Conservation (phyloP, 139 green algal species). For the Monoraphidium neglectum region DNA sequence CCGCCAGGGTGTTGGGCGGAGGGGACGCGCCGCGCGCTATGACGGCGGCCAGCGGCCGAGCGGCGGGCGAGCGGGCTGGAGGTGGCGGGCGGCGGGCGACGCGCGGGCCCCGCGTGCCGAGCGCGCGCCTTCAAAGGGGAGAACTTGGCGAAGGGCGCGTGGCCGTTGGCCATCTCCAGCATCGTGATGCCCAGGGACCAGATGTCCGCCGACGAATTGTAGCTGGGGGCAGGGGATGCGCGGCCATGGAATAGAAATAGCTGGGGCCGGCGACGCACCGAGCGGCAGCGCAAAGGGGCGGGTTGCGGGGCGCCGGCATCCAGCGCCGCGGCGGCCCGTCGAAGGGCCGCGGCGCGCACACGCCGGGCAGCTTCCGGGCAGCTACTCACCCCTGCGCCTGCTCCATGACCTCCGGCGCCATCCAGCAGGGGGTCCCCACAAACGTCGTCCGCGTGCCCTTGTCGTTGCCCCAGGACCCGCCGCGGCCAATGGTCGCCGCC, state of each 20-base stretch:
- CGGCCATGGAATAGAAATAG: too few relatives aligned
- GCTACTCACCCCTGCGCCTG: constrained; percentile 70
- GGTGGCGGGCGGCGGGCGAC: neutral
- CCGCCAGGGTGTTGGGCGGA: constrained; percentile 27
- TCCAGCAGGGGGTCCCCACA: constrained; percentile 90
- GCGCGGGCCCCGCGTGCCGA: constrained; percentile 46
- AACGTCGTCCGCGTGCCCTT: constrained; percentile 77
- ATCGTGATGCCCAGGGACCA: constrained; percentile 99
- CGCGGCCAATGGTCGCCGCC: constrained; percentile 87
- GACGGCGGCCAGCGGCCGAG: neutral
- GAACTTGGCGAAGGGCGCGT: constrained; percentile 98
- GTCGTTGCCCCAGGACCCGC: constrained; percentile 85
- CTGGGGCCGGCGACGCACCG: too few relatives aligned
- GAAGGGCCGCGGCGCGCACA: neutral
- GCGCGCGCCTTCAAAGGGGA: constrained; percentile 97
- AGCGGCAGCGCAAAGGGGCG: neutral
- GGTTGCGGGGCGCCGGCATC: neutral
- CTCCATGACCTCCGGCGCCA: constrained; percentile 99
- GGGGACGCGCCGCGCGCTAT: neutral
- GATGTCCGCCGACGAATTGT: constrained; percentile 93
- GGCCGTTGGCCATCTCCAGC: constrained; percentile 94
- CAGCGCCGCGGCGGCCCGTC: neutral
- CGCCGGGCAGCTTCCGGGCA: neutral
- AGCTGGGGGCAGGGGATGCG: constrained; percentile 48
- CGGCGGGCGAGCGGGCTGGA: neutral